Conservation (phyloP, 75 land plant species). For the Picea sitchensis region DNA sequence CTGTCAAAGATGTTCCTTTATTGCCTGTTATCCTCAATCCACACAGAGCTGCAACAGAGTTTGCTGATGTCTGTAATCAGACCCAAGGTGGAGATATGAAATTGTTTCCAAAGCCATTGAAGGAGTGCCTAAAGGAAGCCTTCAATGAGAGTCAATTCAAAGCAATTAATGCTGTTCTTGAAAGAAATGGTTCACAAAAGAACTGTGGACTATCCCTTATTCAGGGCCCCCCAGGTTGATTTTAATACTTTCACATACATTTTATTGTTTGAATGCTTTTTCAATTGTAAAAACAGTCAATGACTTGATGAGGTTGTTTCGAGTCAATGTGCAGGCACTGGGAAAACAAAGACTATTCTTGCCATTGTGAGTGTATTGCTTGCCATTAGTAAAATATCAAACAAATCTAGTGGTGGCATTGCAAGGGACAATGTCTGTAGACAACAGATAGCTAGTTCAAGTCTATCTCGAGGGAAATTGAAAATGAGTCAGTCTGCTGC, state of each 20-base stretch:
- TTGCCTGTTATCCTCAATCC: conserved; percentile 69
- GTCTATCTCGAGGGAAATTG: neutral
- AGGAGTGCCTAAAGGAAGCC: conserved; percentile 44
- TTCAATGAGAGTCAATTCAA: conserved; percentile 84
- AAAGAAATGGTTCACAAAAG: conserved; percentile 14
- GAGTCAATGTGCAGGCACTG: conserved; percentile 62
- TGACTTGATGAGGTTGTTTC: neutral
- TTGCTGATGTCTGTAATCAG: conserved; percentile 11
- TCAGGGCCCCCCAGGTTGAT: conserved; percentile 96
- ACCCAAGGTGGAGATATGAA: conserved; percentile 19
- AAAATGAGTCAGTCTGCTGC: conserved; percentile 56
- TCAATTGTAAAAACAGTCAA: neutral
- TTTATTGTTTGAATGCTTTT: neutral
- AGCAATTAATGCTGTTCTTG: conserved; percentile 71
- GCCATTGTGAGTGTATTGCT: conserved; percentile 82
- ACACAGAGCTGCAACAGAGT: conserved; percentile 1
- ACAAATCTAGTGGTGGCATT: neutral
- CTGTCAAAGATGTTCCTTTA: conserved; percentile 60
- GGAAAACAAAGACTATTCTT: conserved; percentile 89
- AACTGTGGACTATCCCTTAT: conserved; percentile 68
- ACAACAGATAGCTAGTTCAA: neutral
- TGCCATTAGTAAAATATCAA: conserved; percentile 22
- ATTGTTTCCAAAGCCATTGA: conserved; percentile 52
- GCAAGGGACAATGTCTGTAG: conserved; percentile 4
- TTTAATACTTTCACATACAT: neutral